Conservation (phyloP, 306 rosid genomes). For the Prunus dulcis region DNA sequence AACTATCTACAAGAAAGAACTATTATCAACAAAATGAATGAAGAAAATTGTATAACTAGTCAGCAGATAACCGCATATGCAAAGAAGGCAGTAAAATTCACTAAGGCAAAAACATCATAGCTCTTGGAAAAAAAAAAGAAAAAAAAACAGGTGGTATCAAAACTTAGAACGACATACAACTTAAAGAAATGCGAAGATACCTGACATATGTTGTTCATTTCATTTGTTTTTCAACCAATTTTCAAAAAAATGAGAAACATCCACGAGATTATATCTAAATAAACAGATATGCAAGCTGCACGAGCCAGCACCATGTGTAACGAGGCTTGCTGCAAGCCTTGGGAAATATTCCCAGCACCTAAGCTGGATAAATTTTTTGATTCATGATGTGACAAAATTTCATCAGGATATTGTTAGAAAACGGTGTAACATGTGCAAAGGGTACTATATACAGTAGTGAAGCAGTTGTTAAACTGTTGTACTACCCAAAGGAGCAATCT, state of each 20-base stretch:
- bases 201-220: neutral
- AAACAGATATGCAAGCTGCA: neutral
- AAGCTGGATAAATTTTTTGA: neutral
- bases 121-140: neutral
- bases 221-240: constrained; percentile 5
- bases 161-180: neutral
- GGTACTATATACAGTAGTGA: neutral
- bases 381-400: neutral
- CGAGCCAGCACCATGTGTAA: neutral
- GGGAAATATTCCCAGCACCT: neutral
- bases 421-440: neutral
- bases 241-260: neutral
- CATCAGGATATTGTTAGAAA: neutral
- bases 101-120: neutral
- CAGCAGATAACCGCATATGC: neutral
- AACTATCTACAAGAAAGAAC: constrained; percentile 61
- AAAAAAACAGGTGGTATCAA: neutral
- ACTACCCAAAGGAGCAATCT: no score
- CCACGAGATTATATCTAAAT: neutral
- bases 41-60: constrained; percentile 2
- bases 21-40: constrained; percentile 24
- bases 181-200: neutral
- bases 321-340: neutral
- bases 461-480: neutral
- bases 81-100: neutral